Percentiles rank a stretch among this genome's conserved stretches.
phyloP scores from a whole-genome alignment of 805 yeast species.

The Metschnikowia drakensbergensis region DNA sequence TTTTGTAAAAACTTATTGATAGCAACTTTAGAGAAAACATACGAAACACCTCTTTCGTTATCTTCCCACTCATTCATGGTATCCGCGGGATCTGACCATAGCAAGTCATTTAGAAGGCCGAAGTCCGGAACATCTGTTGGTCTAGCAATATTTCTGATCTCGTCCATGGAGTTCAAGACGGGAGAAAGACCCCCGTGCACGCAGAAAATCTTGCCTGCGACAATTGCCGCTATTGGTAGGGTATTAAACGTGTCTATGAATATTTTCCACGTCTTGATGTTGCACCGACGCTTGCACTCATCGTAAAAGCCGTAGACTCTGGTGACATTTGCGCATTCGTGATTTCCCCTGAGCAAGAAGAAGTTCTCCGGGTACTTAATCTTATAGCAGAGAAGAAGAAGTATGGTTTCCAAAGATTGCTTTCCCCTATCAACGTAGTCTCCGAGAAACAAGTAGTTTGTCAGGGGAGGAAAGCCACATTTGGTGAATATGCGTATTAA shows the following conservation, averaged over 20 bases:
- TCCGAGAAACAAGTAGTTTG: constrained; percentile 89
- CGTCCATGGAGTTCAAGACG: constrained; percentile 67
- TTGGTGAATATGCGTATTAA: constrained; percentile 85
- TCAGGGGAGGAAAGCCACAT: constrained; percentile 95
- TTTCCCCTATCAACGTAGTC: constrained; percentile 98
- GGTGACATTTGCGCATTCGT: constrained; percentile 95
- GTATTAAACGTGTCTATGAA: constrained; percentile 95
- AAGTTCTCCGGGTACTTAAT: constrained; percentile 96
- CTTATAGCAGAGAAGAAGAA: constrained; percentile 84
- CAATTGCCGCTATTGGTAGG: constrained; percentile 91
- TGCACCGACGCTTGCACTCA: constrained; percentile 93
- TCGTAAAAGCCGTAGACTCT: constrained; percentile 97
- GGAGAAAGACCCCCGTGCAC: constrained; percentile 86
- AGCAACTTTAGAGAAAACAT: constrained; percentile 75
- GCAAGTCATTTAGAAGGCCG: constrained; percentile 70
- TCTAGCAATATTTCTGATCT: constrained; percentile 67
- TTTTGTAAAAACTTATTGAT: constrained; percentile 71
- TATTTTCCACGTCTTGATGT: constrained; percentile 87
- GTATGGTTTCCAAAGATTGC: constrained; percentile 89
- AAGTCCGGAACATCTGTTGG: constrained; percentile 87
- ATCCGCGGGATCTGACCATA: constrained; percentile 86
- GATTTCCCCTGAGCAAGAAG: constrained; percentile 89
- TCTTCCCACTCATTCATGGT: constrained; percentile 84
- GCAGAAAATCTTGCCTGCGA: constrained; percentile 91
- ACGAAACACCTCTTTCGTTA: constrained; percentile 79